Base-by-base conservation (phyloP, 768 basidiomycete genomes). In the Lyophyllum shimeji region DNA sequence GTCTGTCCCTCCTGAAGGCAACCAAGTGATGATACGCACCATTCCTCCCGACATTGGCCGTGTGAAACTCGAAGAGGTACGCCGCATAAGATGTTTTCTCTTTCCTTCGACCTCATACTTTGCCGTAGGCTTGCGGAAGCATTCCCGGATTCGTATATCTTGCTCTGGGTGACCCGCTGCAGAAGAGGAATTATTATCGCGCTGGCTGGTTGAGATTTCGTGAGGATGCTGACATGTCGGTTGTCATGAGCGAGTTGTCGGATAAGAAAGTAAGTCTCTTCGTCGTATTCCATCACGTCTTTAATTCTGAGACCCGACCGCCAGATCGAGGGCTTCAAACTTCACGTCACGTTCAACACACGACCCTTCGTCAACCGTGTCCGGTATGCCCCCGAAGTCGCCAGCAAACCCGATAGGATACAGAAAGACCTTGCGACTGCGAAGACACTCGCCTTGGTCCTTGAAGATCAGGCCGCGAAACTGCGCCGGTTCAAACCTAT, bases 31-130 rank as follows among this genome's bases (percentile, higher is more conserved):
- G 84, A 95, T 97, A 66, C 86, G 94, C 56, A 95, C 93, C 17
- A 94, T 97, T 60, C 94, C 94, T 46, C 94, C 95, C 23, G 91
- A 94, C 61, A 94, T 95, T 63, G 90, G 91, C 27, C 86, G 95
- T 31, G 74, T 89, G 47, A 94, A 93, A 65, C 78, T 98, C 33
- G 95, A 98, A 76, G 90, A 93, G 72, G 94, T 95, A 56, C 55
- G 82, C 71, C 50, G 52, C 43, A 56, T 53, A n/a, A n/a, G n/a
- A n/a, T 33, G 43, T 39, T n/a, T 52, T 17, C 45, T 59, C 33
- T 46, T 23, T 43, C 13, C 34, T 58, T 49, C 34, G 47, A 50
- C 24, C 61, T 55, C 58, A 34, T 39, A 18, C 61, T 42, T 21
- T 60, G 31, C 52, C 29, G 1, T 59, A 97, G 95, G 83, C 88